Evolutionary conservation across 768 basidiomycete genomes (phyloP).

Genomic region (Amyloporia xantha): DNA sequence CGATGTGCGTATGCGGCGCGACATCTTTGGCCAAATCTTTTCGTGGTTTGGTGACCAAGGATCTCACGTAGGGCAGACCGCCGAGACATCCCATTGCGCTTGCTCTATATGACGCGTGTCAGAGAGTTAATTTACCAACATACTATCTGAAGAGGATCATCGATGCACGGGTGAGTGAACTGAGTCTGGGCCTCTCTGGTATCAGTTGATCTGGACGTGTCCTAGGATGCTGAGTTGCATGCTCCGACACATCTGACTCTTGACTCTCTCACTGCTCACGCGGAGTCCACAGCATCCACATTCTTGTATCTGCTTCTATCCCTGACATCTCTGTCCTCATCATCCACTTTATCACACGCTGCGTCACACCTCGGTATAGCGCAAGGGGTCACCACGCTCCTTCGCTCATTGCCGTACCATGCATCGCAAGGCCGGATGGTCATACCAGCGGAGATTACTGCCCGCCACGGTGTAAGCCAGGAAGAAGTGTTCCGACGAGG

Average conservation of each 20-base stretch:
- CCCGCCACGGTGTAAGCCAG: conserved; percentile 69
- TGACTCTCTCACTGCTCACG: conserved; percentile 63
- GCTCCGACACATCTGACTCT: conserved; percentile 59
- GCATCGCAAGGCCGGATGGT: conserved; percentile 63
- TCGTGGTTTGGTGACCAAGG: conserved; percentile 12
- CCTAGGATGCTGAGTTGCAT: conserved; percentile 35
- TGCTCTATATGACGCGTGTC: conserved; percentile 55
- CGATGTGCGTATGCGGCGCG: conserved; percentile 43
- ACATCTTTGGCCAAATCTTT: background rate
- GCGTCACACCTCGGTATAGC: conserved; percentile 79
- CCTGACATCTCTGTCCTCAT: conserved; percentile 49
- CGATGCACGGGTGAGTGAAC: conserved; percentile 65
- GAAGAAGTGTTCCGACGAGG: conserved; percentile 70
- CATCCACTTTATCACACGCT: conserved; percentile 56
- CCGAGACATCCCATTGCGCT: conserved; percentile 78
- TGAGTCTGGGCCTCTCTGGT: background rate
- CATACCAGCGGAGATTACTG: conserved; percentile 78
- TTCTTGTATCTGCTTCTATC: conserved; percentile 72
- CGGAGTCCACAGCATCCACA: conserved; percentile 76
- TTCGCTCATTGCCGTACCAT: conserved; percentile 76
- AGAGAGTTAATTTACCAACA: conserved; percentile 43
- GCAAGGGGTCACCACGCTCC: conserved; percentile 60
- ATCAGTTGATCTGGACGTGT: background rate
- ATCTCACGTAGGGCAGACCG: conserved; percentile 52
- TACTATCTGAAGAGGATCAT: conserved; percentile 82